Conservation (phyloP, 768 basidiomycete genomes). For the Mycena haematopus region DNA sequence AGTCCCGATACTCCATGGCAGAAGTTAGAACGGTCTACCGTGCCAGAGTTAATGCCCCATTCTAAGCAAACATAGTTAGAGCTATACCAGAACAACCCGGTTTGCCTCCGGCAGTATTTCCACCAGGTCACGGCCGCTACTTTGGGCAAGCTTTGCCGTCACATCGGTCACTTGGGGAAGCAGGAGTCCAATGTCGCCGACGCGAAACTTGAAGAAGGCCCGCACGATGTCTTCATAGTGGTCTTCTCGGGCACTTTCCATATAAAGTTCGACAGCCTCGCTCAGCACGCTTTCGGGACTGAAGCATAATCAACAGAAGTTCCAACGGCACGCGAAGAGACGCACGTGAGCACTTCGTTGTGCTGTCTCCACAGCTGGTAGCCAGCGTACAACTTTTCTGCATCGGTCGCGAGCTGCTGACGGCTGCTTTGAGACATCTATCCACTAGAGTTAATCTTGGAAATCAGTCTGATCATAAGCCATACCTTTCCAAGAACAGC, state of each 20-base stretch:
- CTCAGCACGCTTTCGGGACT: slow-evolving; percentile 65
- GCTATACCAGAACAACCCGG: slow-evolving; percentile 68
- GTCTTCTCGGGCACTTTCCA: slow-evolving; percentile 61
- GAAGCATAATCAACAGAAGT: slow-evolving; percentile 6
- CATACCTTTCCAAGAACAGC: slow-evolving; percentile 75
- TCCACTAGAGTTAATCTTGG: not conserved
- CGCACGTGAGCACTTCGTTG: slow-evolving; percentile 71
- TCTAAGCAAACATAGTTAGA: slow-evolving; percentile 2
- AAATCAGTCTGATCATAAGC: not conserved
- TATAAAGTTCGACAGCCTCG: slow-evolving; percentile 72
- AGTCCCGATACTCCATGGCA: slow-evolving; percentile 75
- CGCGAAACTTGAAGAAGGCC: slow-evolving; percentile 77
- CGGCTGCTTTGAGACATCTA: slow-evolving; percentile 85
- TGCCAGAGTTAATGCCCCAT: slow-evolving; percentile 1
- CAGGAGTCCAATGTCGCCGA: slow-evolving; percentile 69
- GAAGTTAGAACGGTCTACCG: slow-evolving; percentile 73
- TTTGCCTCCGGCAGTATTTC: slow-evolving; percentile 71
- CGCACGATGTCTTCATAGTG: slow-evolving; percentile 80
- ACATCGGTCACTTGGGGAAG: slow-evolving; percentile 65
- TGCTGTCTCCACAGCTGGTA: slow-evolving; percentile 83
- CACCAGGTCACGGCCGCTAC: slow-evolving; percentile 50
- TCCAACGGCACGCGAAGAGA: slow-evolving; percentile 4
- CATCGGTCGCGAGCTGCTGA: slow-evolving; percentile 77
- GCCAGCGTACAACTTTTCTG: slow-evolving; percentile 85
- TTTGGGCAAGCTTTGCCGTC: slow-evolving; percentile 49